phyloP scores from a whole-genome alignment of 2,329 filamentous ascomycete genomes.

The Botrytis porri region DNA sequence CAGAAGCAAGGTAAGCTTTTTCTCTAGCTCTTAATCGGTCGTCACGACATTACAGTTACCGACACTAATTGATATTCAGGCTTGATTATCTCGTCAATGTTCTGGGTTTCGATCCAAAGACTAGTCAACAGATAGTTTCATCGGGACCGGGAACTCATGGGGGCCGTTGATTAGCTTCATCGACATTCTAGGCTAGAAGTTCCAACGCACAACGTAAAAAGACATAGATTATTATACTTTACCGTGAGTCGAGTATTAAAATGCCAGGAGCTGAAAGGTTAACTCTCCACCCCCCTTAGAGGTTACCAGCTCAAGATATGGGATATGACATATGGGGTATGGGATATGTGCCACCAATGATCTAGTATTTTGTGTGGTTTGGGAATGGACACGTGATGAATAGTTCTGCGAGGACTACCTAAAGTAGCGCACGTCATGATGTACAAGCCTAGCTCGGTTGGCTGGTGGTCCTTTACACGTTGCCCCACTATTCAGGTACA shows the following conservation, averaged over 20 bases:
- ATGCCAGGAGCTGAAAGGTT: neutral
- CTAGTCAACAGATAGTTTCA: constrained; percentile 31
- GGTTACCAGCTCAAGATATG: neutral
- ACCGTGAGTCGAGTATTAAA: neutral
- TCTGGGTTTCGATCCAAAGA: constrained; percentile 45
- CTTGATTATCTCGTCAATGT: constrained; percentile 63
- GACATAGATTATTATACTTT: constrained; percentile 5
- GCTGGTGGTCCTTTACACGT: neutral
- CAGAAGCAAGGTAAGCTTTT: constrained; percentile 71
- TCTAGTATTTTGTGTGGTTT: neutral
- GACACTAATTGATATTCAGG: constrained; percentile 40
- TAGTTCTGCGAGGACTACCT: neutral
- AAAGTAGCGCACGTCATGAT: neutral
- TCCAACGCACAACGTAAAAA: neutral
- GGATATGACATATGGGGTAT: neutral
- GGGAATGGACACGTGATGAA: constrained; percentile 1
- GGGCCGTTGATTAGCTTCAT: constrained; percentile 22
- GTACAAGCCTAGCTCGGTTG: neutral
- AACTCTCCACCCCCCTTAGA: neutral
- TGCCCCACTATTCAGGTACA: constrained; percentile 1
- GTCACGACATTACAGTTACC: neutral
- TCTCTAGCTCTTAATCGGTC: constrained; percentile 17
- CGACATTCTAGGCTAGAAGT: neutral
- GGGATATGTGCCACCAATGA: neutral
- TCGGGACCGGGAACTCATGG: constrained; percentile 22